These are phyloP conservation scores for Rhodotorula babjevae DNA, from an alignment of 768 basidiomycete species.

Conservation along the genomic window DNA sequence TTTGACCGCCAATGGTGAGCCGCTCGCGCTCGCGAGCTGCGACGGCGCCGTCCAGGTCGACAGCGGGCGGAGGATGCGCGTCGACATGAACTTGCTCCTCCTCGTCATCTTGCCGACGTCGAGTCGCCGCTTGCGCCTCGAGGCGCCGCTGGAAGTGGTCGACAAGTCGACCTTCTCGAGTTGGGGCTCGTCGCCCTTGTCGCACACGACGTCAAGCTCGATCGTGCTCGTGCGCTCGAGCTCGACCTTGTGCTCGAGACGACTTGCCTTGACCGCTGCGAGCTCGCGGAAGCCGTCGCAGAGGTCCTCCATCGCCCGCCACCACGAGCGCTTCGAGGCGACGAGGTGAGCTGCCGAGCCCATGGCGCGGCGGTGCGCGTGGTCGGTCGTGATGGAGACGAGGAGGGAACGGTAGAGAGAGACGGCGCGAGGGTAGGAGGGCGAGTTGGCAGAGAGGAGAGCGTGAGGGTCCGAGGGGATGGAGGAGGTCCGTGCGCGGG, in stretches of 20 bases:
- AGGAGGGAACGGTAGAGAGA: slow-evolving; percentile 25
- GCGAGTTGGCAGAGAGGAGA: slow-evolving; percentile 13
- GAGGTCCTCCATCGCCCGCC: slow-evolving; percentile 35
- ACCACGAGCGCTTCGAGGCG: slow-evolving; percentile 30
- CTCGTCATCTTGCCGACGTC: too few relatives aligned
- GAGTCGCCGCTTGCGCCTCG: neutral
- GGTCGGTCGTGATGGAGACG: slow-evolving; percentile 2
- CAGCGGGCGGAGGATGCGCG: too few relatives aligned
- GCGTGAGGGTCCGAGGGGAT: slow-evolving; percentile 24
- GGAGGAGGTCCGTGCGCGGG: neutral
- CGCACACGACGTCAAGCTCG: slow-evolving; percentile 23
- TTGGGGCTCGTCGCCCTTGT: neutral
- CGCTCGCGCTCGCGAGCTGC: too few relatives aligned
- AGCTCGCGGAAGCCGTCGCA: slow-evolving; percentile 36
- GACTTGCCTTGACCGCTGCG: neutral
- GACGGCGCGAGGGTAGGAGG: slow-evolving; percentile 26
- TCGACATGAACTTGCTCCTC: too few relatives aligned
- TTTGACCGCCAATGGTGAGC: too few relatives aligned
- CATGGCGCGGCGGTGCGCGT: slow-evolving; percentile 21
- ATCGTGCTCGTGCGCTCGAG: slow-evolving; percentile 15
- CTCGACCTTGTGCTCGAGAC: neutral
- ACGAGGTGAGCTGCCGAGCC: neutral
- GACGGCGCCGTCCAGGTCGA: too few relatives aligned
- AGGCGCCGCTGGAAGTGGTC: too few relatives aligned
- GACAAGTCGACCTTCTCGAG: too few relatives aligned